Evolutionary conservation across 495 filamentous ascomycete genomes (phyloP), one percentile per base, ranked within the genome.

Genomic region (Tuber calosporum): DNA sequence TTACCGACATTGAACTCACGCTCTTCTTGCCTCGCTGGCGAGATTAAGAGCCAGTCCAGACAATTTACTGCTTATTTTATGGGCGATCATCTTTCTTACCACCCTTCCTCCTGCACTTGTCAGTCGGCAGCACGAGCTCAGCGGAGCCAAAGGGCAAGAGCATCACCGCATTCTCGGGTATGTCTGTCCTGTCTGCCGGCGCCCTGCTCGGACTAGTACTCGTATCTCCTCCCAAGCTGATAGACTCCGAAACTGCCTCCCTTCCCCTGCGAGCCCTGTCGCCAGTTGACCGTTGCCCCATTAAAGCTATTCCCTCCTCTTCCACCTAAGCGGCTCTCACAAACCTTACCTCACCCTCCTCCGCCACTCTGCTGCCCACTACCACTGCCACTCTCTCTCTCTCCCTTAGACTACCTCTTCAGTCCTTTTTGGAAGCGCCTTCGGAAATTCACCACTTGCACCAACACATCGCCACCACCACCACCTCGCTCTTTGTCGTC

Each of bases 251-350:
- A 15, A 62, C 26, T 1, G 26, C 48, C 22, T 11, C 22, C 48
- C 22, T 26, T 53, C 26, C 22, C 22, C 48, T 53, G 13, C 48
- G 3, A 53, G 48, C 22, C n/a, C 48, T 53, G 48, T 53, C 48
- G 9, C 48, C 17, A 15, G 53, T 62, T 62, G 26, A 8, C 40
- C 68, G 66, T 66, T 71, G 72, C 75, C 75, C 74, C 68, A 72
- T 76, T 77, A 76, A 77, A 77, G 76, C 75, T 73, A 45, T 53
- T 34, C 45, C 66, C 68, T 62, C 26, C 53, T 75, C 76, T 77
- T 75, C 73, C 74, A 53, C n/a, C n/a, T 41, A 48, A 73, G 74
- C 42, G 67, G 67, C 74, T 38, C 74, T 77, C 58, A 30, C 72
- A 71, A 73, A 34, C 68, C 48, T 34, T 3, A 26, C 53, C 53